Evolutionary conservation across 495 filamentous ascomycete genomes (phyloP), one percentile per base, ranked within the genome.

Genomic region (Xylaria longipes): DNA sequence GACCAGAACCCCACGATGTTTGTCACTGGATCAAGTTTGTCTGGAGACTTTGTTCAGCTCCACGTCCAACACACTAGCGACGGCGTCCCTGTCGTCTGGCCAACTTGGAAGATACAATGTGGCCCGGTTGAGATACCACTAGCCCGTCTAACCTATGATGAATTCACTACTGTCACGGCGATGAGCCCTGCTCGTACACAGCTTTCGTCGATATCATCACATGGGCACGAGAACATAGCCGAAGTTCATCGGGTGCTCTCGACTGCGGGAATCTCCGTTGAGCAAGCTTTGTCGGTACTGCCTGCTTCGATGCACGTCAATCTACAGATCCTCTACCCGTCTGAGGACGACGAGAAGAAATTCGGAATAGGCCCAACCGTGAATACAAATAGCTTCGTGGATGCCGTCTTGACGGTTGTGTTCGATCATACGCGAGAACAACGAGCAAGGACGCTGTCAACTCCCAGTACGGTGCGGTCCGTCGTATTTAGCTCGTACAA

Each of bases 401-500:
- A 99, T 78, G 86, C 90, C 11, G 91, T 99, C 68, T 83, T 99
- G 54, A 87, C 84, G 1, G 89, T 92, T 66, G 94, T 98, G 37
- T 99, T 99, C 77, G 93, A 97, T 68, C 96, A 98, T 80, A 94
- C 94, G 15, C 88, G 96, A 45, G 82, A 86, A 14, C 84, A 95
- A 65, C 87, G 94, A 64, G 91, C 94, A 37, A 67, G 69, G 43
- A 77, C 70, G 35, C 67, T 77, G 43, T 83, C 83, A 69, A 86
- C 86, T 35, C 89, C 90, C 2, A 88, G 91, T 72, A 87, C 89
- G 27, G 91, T 94, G 78, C 86, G 94, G 25, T 94, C 91, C 11
- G 90, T 99, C 52, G 93, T 98, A 29, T 97, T 98, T 79, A 95
- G 93, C 70, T 94, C 92, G 8, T 97, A 94, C 73, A 97, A 97